These are phyloP conservation scores for Xylaria sp. DNA, from an alignment of 2,329 filamentous ascomycete genomes.

Conservation along the genomic window DNA sequence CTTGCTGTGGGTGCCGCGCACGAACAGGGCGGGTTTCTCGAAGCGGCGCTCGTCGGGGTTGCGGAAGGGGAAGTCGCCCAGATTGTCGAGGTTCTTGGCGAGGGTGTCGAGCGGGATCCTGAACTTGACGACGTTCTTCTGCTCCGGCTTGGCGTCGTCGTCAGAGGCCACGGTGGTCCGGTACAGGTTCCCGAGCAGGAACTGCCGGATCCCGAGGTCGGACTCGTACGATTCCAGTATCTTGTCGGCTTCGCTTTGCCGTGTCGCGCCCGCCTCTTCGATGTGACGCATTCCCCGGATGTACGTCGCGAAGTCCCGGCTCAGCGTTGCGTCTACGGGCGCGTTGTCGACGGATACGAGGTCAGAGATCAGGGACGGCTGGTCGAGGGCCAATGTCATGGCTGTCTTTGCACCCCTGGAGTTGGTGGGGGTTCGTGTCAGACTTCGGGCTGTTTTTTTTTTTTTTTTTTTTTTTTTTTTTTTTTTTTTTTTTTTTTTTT, in stretches of 20 bases:
- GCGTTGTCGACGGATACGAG: slow-evolving; percentile 92
- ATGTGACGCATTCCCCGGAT: slow-evolving; percentile 86
- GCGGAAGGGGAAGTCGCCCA: slow-evolving; percentile 90
- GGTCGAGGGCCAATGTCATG: slow-evolving; percentile 83
- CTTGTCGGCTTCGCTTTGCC: slow-evolving; percentile 80
- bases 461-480: too few species aligned
- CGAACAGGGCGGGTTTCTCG: slow-evolving; percentile 80
- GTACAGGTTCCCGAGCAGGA: slow-evolving; percentile 86
- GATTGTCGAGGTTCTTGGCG: slow-evolving; percentile 71
- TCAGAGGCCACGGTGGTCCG: slow-evolving; percentile 53
- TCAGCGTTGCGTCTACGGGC: slow-evolving; percentile 81
- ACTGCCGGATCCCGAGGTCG: slow-evolving; percentile 83
- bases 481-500: too few species aligned
- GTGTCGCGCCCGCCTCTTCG: slow-evolving; percentile 72
- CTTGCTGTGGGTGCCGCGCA: slow-evolving; percentile 78
- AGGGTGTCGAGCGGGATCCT: slow-evolving; percentile 81
- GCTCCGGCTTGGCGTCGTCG: background rate
- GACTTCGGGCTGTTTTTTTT: background rate
- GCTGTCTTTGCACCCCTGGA: slow-evolving; percentile 83
- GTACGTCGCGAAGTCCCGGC: slow-evolving; percentile 80
- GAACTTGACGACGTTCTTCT: slow-evolving; percentile 63
- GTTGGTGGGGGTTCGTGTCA: slow-evolving; percentile 6
- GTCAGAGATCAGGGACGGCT: slow-evolving; percentile 72
- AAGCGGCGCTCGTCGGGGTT: slow-evolving; percentile 75
- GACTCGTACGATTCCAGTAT: slow-evolving; percentile 81